Base-by-base conservation (phyloP, 228 moss, liverwort and hornwort genomes). In the Sphagnum magellanicum region DNA sequence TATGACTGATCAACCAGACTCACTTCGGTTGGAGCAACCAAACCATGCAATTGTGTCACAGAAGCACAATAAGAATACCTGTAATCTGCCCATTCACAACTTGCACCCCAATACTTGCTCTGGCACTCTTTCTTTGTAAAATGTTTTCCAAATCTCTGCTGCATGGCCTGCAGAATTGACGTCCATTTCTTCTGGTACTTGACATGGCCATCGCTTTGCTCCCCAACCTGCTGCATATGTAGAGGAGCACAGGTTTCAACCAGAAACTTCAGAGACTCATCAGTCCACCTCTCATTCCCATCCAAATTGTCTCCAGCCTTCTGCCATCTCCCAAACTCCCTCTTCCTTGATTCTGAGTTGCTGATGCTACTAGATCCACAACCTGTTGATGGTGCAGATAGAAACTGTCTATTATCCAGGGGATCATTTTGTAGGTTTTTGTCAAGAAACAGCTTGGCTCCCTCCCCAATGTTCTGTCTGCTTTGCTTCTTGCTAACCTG, bases 401-500 rank as follows among this genome's bases (percentile, higher is more conserved):
- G 60, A 16, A 69, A 66, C 16, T 71, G 66, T 59, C 73, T 75
- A 12, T 60, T 68, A 4, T 72, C 73, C 11, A 65, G 12, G 17
- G 49, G 46, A 0, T 67, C 70, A 64, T 76, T 72, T 15, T 77
- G 71, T 64, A 76, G 70, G 32, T 75, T 73, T 48, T 53, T 68
- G 48, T 82, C 82, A 69, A 73, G 63, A 50, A 74, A 75, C 59
- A 65, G 73, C 48, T 53, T 70, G 53, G 63, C 75, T 75, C 74
- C 76, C 63, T 58, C 74, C 17, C 66, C 62, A 64, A 1, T 75
- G n/a, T 15, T 77, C 76, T 48, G 53, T 64, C 47, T 74, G 51
- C 73, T 77, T 50, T 79, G 81, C 64, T 67, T 76, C 75, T 75
- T 82, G 67, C 71, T 74, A 16, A 61, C 67, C 86, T 86, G 65